These are phyloP conservation scores for Backusella liffmaniae DNA, from an alignment of 192 early-diverging fungal genomes.

Conservation along the genomic window DNA sequence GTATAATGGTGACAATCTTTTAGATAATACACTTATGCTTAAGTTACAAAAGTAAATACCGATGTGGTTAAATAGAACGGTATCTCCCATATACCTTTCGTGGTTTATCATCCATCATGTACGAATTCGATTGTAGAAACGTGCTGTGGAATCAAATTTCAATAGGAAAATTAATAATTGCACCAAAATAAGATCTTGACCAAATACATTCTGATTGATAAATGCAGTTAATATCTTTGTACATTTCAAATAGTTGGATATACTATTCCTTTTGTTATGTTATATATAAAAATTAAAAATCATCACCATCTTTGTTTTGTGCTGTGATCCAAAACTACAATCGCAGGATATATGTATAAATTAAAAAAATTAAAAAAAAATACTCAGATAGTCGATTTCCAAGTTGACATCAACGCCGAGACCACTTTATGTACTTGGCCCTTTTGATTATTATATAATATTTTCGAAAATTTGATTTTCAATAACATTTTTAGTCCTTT, in stretches of 20 bases:
- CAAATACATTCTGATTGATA: background rate
- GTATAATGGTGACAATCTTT: background rate
- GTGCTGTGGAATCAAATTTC: background rate
- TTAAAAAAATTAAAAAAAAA: background rate
- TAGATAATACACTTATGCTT: background rate
- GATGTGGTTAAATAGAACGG: background rate
- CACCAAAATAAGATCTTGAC: background rate
- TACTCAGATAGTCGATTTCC: background rate
- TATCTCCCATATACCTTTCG: background rate
- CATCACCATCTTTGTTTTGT: background rate
- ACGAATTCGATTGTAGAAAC: background rate
- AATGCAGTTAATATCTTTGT: background rate
- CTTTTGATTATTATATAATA: background rate
- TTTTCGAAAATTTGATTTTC: background rate
- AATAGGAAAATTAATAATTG: background rate
- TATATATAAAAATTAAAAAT: background rate
- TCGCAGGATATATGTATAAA: background rate
- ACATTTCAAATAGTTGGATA: background rate
- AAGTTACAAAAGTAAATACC: background rate
- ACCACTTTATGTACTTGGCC: background rate
- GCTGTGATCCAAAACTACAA: background rate
- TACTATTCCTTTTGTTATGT: background rate
- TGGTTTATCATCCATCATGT: background rate
- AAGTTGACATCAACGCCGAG: background rate
- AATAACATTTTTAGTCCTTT: background rate